Percentiles rank a stretch among this genome's conserved stretches.
Evolutionary conservation across 805 yeast species (phyloP).

Genomic region (Ogataea haglerorum): DNA sequence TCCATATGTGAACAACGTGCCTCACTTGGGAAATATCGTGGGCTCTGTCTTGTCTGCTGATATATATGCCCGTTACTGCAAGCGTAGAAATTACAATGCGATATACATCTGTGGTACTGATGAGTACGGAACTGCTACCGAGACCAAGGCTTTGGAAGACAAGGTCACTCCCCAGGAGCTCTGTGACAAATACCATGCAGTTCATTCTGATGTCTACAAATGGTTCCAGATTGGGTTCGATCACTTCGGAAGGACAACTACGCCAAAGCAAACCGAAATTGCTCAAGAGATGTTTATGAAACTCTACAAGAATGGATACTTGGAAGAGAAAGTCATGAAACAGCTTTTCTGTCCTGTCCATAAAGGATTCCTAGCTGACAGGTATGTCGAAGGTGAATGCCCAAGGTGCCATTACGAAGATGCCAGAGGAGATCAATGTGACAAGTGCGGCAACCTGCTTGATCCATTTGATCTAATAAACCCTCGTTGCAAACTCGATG

Average conservation of each 20-base stretch:
- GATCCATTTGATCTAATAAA: slow-evolving; percentile 91
- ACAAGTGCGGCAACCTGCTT: slow-evolving; percentile 84
- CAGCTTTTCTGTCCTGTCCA: slow-evolving; percentile 92
- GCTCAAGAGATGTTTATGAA: slow-evolving; percentile 89
- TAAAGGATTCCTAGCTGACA: slow-evolving; percentile 88
- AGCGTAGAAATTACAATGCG: slow-evolving; percentile 83
- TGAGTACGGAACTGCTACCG: slow-evolving; percentile 99
- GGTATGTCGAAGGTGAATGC: slow-evolving; percentile 96
- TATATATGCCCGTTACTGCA: slow-evolving; percentile 85
- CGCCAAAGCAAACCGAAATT: slow-evolving; percentile 85
- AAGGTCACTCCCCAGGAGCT: slow-evolving; percentile 81
- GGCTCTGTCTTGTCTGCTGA: slow-evolving; percentile 96
- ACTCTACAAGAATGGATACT: slow-evolving; percentile 67
- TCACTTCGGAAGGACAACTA: slow-evolving; percentile 94
- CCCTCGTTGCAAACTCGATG: slow-evolving; percentile 94
- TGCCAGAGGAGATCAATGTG: slow-evolving; percentile 99
- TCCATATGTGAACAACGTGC: slow-evolving; percentile 97
- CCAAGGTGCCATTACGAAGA: slow-evolving; percentile 94
- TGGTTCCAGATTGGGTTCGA: slow-evolving; percentile 98
- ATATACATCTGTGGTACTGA: slow-evolving; percentile 95
- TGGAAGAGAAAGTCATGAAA: slow-evolving; percentile 83
- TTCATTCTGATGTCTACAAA: slow-evolving; percentile 87
- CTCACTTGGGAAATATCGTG: slow-evolving; percentile 95
- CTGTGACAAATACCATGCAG: slow-evolving; percentile 84
- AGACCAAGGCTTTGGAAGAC: slow-evolving; percentile 95